These are phyloP conservation scores for Solanum acaule DNA, from an alignment of 257 asterid species.

Conservation along the genomic window DNA sequence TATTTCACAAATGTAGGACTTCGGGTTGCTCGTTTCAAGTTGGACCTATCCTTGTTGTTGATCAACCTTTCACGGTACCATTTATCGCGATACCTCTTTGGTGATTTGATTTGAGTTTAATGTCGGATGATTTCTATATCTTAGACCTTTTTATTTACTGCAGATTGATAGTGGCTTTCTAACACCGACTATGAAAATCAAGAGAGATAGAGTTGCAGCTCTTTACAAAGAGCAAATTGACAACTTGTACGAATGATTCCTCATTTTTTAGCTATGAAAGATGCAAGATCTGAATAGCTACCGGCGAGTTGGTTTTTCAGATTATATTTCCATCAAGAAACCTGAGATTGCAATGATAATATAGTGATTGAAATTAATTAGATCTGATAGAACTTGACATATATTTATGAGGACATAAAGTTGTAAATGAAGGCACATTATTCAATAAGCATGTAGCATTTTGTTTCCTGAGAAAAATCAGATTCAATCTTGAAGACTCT, in stretches of 20 bases:
- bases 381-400: background rate
- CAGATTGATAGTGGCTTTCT: constrained; percentile 82
- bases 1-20: constrained; percentile 43
- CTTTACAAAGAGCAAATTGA: constrained; percentile 59
- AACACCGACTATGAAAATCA: constrained; percentile 94
- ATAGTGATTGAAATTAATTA: background rate
- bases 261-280: background rate
- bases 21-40: constrained; percentile 69
- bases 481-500: background rate
- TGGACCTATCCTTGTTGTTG: constrained; percentile 68
- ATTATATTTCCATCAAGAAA: background rate
- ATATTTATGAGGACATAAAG: background rate
- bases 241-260: constrained; percentile 25
- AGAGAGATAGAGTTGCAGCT: constrained; percentile 61
- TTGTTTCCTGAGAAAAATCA: background rate
- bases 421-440: background rate
- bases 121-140: background rate
- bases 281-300: background rate
- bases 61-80: constrained; percentile 78
- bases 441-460: background rate
- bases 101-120: background rate
- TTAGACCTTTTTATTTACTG: constrained; percentile 4
- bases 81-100: background rate
- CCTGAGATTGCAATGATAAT: background rate
- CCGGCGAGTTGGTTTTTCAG: background rate